Base-by-base conservation (phyloP, 2,329 filamentous ascomycete species). In the Thermothelomyces thermophilus region DNA sequence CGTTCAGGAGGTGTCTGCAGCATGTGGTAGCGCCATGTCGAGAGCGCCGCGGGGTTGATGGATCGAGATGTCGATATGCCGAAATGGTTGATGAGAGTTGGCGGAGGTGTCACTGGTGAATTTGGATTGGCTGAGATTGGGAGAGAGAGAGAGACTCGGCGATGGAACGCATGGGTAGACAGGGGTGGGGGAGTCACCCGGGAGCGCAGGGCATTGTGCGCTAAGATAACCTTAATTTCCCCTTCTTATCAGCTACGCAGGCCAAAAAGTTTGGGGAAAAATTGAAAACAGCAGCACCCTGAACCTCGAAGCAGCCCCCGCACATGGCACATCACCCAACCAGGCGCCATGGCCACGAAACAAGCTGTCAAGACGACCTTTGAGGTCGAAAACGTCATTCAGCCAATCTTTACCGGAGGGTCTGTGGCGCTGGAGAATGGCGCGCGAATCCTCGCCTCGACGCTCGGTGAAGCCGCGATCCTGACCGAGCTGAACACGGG, bases 371-470 rank as follows among this genome's bases (percentile, higher is more conserved):
- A 90, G 74, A 96, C 90, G 51, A 95, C 91, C 3, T 98, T 96
- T 67, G 87, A 94, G 63, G 80, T 86, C 51, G 79, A 79, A 57
- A 82, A 86, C 62, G 87, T 89, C 41, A 86, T 98, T 49, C 87
- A 90, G 61, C 93, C 93, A 17, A 91, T 97, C 43, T 96, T 93
- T 65, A 95, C 91, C 2, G 93, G 93, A 48, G 93, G 93, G 37
- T 85, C 87, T 57, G 83, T 95, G 52, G 83, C 88, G 26, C 78
- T 97, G 54, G 89, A 91, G 73, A 80, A 83, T 66, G 81, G 82
- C 69, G 90, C 90, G 45, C 80, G 81, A 61, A 80, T 97, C 56
- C 76, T 98, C 48, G 91, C 90, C 37, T 90, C 90, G 20, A 90
- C 87, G 31, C 72, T 97, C n/a, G 90, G 87, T 31, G 93, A 98